Base-by-base conservation (phyloP, 495 filamentous ascomycete genomes). In the Aeminium ludgeri region DNA sequence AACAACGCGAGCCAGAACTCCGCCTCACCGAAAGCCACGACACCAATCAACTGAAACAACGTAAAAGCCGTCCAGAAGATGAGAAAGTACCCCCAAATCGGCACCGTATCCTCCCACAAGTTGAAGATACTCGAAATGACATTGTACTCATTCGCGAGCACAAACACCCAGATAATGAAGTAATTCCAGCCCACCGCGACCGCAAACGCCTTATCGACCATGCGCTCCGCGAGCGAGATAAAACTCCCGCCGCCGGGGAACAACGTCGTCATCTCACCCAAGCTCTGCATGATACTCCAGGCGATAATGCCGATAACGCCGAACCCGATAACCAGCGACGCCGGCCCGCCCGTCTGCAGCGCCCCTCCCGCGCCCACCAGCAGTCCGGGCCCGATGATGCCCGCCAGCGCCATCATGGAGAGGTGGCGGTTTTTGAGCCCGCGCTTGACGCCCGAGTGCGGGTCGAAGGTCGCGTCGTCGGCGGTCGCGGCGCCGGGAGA, bases 1-100 rank as follows among this genome's bases (percentile, higher is more conserved):
- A 64, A 35, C 4, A 60, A 45, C 1, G 63, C 57, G 15, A 67
- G 52, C 62, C 59, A 67, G 46, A 67, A 66, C 50, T 68, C 64
- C 28, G 61, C 62, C 40, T 69, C 66, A 2, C 65, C 66, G 38
- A 64, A 72, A 6, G 60, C 57, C 3, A 59, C 47, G 6, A 67
- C 54, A 6, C 62, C 62, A 7, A 68, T 54, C 34, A 66, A 45
- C 16, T 58, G 50, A 2, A 68, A 48, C 1, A 40, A 49, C 3
- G 59, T 40, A 38, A 63, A 63, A 39, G 72, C 36, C 8, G 67
- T 62, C 75, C 76, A 80, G 49, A 79, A 74, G 12, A 82, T 67
- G 8, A 80, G 52, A 34, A 79, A 78, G 57, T 72, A 80, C 0
- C 65, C 74, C 54, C 65, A 70, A 44, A 64, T 54, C 6, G 68